These are phyloP conservation scores for Madurella mycetomatis DNA, from an alignment of 2,329 filamentous ascomycete genomes.

Conservation along the genomic window DNA sequence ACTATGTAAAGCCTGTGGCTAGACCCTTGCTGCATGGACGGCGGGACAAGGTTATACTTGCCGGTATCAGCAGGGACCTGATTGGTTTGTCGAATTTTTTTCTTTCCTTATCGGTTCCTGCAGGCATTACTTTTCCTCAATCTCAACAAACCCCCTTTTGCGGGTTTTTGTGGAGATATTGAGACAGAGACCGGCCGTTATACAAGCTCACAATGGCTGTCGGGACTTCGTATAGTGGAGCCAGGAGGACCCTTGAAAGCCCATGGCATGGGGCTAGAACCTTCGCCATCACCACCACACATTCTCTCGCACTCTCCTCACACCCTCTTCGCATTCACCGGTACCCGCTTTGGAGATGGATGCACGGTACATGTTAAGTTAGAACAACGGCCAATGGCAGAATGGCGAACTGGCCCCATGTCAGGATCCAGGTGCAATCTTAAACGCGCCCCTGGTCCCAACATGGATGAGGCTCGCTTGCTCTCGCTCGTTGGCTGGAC, in stretches of 20 bases:
- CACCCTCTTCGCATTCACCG: no score
- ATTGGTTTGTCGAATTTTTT: neutral
- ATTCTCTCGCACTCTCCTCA: no score
- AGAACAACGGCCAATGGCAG: neutral
- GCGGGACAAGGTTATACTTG: no score
- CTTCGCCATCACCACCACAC: no score
- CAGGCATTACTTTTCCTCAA: neutral
- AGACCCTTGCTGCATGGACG: neutral
- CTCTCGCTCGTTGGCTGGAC: neutral
- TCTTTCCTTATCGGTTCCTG: neutral
- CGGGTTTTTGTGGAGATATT: neutral
- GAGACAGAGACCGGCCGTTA: neutral
- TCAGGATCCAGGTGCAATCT: slow-evolving; percentile 13
- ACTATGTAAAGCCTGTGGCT: no score
- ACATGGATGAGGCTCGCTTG: slow-evolving; percentile 16
- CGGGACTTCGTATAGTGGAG: no score
- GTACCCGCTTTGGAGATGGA: neutral
- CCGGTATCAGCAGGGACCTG: no score
- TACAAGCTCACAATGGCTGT: neutral
- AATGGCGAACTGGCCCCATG: neutral
- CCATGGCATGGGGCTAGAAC: no score
- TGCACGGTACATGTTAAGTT: neutral
- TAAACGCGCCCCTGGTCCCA: slow-evolving; percentile 1
- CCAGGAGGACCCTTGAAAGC: no score
- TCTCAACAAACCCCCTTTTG: neutral